These are phyloP conservation scores for Alternaria solani DNA, from an alignment of 2,329 filamentous ascomycete genomes.

Conservation along the genomic window DNA sequence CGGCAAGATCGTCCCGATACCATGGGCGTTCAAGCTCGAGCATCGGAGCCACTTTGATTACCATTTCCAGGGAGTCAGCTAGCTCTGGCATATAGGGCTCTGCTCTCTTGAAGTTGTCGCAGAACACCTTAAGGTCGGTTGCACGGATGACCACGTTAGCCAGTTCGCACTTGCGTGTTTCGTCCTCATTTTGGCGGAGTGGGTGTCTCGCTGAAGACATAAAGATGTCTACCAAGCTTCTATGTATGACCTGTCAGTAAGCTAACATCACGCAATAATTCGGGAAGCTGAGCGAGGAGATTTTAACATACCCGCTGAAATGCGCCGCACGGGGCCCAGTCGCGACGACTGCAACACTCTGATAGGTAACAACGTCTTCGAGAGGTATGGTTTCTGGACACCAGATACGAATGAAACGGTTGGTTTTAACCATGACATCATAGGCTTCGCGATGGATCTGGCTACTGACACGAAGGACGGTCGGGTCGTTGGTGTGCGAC, in stretches of 20 bases:
- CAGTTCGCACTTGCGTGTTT: too few relatives aligned
- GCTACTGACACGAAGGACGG: not conserved
- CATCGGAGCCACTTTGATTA: not conserved
- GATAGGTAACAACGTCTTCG: not conserved
- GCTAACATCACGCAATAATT: too few relatives aligned
- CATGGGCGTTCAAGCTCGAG: not conserved
- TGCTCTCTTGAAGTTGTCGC: too few relatives aligned
- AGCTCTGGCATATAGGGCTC: too few relatives aligned
- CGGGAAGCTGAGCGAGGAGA: too few relatives aligned
- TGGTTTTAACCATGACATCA: constrained; percentile 18
- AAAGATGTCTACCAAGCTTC: too few relatives aligned
- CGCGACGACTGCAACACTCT: not conserved
- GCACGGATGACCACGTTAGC: too few relatives aligned
- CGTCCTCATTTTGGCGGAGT: too few relatives aligned
- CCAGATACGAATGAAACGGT: not conserved
- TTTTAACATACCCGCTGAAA: not conserved
- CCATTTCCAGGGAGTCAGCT: too few relatives aligned
- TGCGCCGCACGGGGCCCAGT: not conserved
- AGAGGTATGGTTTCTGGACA: not conserved
- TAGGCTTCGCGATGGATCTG: not conserved
- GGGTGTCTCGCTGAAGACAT: too few relatives aligned
- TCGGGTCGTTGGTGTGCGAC: not conserved
- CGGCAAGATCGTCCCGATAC: not conserved
- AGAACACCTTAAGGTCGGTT: too few relatives aligned
- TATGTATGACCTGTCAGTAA: too few relatives aligned